Evolutionary conservation across 2,329 filamentous ascomycete genomes (phyloP).

Genomic region (Exophiala xenobiotica): DNA sequence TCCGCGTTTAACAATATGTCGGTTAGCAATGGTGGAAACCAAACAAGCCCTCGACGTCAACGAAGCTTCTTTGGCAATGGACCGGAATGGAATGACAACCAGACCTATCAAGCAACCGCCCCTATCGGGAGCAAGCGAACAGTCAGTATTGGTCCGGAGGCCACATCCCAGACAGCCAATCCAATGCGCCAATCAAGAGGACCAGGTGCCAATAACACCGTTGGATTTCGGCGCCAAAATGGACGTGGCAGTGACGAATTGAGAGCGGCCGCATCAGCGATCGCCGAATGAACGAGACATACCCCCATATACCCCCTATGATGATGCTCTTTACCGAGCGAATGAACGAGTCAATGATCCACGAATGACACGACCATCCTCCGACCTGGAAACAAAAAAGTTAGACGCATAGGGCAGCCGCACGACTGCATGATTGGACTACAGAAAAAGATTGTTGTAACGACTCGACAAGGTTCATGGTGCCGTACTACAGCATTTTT

Average conservation of each 20-base stretch:
- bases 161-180: slow-evolving; percentile 53
- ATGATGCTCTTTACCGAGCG: slow-evolving; percentile 28
- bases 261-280: slow-evolving; percentile 59
- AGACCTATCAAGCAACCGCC: slow-evolving; percentile 43
- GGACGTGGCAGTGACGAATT: slow-evolving; percentile 66
- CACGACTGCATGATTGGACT: slow-evolving; percentile 32
- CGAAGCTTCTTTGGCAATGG: slow-evolving; percentile 29
- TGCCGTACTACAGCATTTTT: slow-evolving; percentile 28
- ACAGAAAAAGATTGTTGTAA: slow-evolving; percentile 31
- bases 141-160: slow-evolving; percentile 60
- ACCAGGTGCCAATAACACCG: slow-evolving; percentile 59
- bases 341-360: slow-evolving; percentile 32
- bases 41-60: slow-evolving; percentile 41
- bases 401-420: slow-evolving; percentile 34
- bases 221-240: slow-evolving; percentile 60
- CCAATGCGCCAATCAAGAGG: slow-evolving; percentile 63
- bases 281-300: slow-evolving; percentile 55
- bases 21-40: slow-evolving; percentile 42
- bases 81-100: slow-evolving; percentile 29
- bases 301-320: slow-evolving; percentile 31
- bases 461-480: slow-evolving; percentile 25
- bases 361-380: slow-evolving; percentile 30
- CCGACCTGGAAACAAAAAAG: slow-evolving; percentile 28
- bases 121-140: slow-evolving; percentile 65
- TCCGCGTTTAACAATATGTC: slow-evolving; percentile 63